phyloP scores from a whole-genome alignment of 257 asterid genomes.

The Solanum bulbocastanum region DNA sequence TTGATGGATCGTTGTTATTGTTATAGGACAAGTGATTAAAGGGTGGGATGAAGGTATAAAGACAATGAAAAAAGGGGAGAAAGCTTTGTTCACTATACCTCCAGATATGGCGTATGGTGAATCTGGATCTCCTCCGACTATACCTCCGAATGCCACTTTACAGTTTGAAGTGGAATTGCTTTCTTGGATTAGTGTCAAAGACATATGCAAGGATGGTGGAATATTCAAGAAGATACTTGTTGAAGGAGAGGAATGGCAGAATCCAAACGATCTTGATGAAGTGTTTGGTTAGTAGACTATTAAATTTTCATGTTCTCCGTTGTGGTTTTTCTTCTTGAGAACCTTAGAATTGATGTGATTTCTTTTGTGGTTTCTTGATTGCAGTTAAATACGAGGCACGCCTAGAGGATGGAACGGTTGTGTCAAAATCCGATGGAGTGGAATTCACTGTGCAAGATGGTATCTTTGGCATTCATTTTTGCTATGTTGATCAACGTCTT shows the following conservation, averaged over 20 bases:
- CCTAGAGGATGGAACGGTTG: slow-evolving; percentile 38
- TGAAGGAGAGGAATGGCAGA: slow-evolving; percentile 59
- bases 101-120: slow-evolving; percentile 49
- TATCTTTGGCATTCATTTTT: not conserved
- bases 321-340: not conserved
- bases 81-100: slow-evolving; percentile 42
- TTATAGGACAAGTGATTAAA: slow-evolving; percentile 41
- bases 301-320: not conserved
- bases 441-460: slow-evolving; percentile 47
- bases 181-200: slow-evolving; percentile 42
- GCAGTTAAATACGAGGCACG: slow-evolving; percentile 39
- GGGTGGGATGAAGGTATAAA: slow-evolving; percentile 61
- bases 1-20: not conserved
- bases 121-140: slow-evolving; percentile 49
- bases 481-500: not conserved
- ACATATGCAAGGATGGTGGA: slow-evolving; percentile 52
- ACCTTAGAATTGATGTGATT: not conserved
- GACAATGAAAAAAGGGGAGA: slow-evolving; percentile 59
- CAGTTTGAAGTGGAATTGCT: slow-evolving; percentile 53
- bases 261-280: slow-evolving; percentile 51
- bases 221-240: slow-evolving; percentile 34
- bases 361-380: not conserved
- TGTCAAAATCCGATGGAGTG: slow-evolving; percentile 32
- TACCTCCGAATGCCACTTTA: slow-evolving; percentile 44
- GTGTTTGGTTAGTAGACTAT: slow-evolving; percentile 24